Evolutionary conservation across 2,329 filamentous ascomycete species (phyloP).

Genomic region (Malbranchea cinnamomea): DNA sequence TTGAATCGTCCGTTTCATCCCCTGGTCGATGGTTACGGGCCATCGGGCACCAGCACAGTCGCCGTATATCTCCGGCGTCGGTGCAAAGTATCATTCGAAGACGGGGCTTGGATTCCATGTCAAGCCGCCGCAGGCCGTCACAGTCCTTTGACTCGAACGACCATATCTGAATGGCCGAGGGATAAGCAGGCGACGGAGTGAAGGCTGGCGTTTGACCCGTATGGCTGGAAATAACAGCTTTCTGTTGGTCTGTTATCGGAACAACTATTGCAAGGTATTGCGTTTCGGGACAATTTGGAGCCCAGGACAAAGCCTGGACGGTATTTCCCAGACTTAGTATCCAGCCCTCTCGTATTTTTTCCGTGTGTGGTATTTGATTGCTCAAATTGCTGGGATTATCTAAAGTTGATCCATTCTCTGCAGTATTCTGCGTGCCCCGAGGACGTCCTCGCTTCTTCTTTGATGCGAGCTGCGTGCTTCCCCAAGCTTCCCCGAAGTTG

Average conservation of each 20-base stretch:
- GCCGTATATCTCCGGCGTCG: conserved; percentile 41
- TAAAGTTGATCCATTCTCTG: conserved; percentile 1
- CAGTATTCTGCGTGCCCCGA: conserved; percentile 7
- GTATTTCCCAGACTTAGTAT: conserved; percentile 41
- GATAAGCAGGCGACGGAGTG: conserved; percentile 32
- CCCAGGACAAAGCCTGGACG: conserved; percentile 36
- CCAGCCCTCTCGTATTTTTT: conserved; percentile 32
- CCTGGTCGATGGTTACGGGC: conserved; percentile 15
- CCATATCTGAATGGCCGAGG: conserved; percentile 45
- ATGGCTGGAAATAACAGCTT: conserved; percentile 17
- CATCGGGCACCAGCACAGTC: conserved; percentile 43
- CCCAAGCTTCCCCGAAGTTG: conserved; percentile 33
- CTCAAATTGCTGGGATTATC: conserved; percentile 1
- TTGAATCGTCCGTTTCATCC: conserved; percentile 16
- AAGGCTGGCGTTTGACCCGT: conserved; percentile 36
- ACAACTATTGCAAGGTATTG: conserved; percentile 43
- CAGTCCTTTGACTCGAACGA: conserved; percentile 30
- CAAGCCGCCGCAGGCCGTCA: conserved; percentile 23
- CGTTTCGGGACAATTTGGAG: conserved; percentile 27
- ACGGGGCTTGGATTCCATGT: conserved; percentile 29
- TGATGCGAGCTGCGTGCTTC: conserved; percentile 6
- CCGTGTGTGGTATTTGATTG: conserved; percentile 6
- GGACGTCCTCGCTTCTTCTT: conserved; percentile 8
- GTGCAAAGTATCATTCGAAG: conserved; percentile 39
- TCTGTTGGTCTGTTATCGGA: conserved; percentile 24